Base-by-base conservation (phyloP, 108 stramenopile species). In the Nitzschia sp. region DNA sequence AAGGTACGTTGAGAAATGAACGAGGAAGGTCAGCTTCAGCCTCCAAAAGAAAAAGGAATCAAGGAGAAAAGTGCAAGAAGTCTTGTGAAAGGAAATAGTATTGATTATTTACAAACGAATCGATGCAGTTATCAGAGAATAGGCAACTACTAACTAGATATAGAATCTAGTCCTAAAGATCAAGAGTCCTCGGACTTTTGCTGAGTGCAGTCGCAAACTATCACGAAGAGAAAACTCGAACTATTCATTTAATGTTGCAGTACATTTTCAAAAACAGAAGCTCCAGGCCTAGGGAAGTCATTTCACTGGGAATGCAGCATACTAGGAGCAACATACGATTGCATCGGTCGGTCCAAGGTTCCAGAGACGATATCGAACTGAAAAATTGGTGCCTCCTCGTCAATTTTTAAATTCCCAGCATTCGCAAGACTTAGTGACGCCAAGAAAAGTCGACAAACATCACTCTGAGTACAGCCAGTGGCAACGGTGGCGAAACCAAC, bases 361-460 rank as follows among this genome's bases (percentile, higher is more conserved):
- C 84, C 65, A 21, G 95, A 82, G 66, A 91, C 80, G 8, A 97
- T 62, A 42, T 83, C 54, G 26, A 97, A 86, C n/a, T 72, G 57
- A 29, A 80, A 85, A 10, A 38, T 24, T 26, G 57, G 29, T 8
- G 53, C n/a, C 10, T 60, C 72, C 26, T 84, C 75, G 14, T 77
- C 53, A 64, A 97, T 73, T 21, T 61, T 53, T 0, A 99, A 46
- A 73, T 97, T 97, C 9, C 96, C 97, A 51, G 80, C 67, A 69
- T 98, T 97, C 12, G 91, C 91, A 37, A 99, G 92, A 84, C 90
- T 95, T 15, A 99, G 80, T 15, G 92, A 91, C 7, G 97, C 92
- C 29, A 99, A 75, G 81, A 99, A 99, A 26, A 93, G 51, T 14
- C 98, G 93, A 59, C 96, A 97, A 0, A 99, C 95, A 70, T 99